These are phyloP conservation scores for Flaveria robusta DNA, from an alignment of 129 eudicot species.

Conservation along the genomic window DNA sequence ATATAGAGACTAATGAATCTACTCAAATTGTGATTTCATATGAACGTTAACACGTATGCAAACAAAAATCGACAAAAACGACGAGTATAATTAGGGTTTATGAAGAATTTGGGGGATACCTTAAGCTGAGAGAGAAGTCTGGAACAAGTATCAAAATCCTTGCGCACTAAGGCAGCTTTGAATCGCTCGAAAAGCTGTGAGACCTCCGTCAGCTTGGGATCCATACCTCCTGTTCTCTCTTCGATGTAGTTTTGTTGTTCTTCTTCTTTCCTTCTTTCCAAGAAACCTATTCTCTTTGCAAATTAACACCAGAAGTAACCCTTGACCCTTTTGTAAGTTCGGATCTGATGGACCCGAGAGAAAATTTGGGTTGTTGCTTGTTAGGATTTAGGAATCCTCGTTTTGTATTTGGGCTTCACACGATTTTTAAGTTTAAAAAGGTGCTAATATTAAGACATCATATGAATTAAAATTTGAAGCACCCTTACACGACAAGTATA, in stretches of 20 bases:
- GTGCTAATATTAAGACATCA: too few relatives aligned
- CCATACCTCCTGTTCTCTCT: constrained; percentile 44
- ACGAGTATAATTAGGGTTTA: constrained; percentile 20
- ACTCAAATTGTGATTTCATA: neutral
- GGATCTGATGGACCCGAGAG: constrained; percentile 3
- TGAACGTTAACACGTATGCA: neutral
- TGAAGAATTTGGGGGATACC: constrained; percentile 43
- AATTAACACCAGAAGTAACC: neutral
- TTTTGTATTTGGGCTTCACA: constrained; percentile 4
- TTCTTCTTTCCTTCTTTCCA: constrained; percentile 33
- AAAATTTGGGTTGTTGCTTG: neutral
- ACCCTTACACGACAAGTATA: too few relatives aligned
- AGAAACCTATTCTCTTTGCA: constrained; percentile 26
- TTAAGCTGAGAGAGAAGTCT: constrained; percentile 77
- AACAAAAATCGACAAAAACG: neutral
- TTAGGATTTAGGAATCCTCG: neutral
- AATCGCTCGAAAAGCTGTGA: constrained; percentile 72
- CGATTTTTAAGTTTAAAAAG: neutral
- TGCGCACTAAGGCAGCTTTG: constrained; percentile 73
- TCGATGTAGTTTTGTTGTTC: constrained; percentile 10
- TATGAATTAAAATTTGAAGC: too few relatives aligned
- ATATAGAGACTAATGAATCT: neutral
- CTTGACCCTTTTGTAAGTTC: neutral
- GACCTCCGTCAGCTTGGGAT: constrained; percentile 73
- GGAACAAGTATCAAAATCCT: constrained; percentile 67